These are phyloP conservation scores for Nicotiana rustica DNA, from an alignment of 305 asterid genomes.

Conservation along the genomic window DNA sequence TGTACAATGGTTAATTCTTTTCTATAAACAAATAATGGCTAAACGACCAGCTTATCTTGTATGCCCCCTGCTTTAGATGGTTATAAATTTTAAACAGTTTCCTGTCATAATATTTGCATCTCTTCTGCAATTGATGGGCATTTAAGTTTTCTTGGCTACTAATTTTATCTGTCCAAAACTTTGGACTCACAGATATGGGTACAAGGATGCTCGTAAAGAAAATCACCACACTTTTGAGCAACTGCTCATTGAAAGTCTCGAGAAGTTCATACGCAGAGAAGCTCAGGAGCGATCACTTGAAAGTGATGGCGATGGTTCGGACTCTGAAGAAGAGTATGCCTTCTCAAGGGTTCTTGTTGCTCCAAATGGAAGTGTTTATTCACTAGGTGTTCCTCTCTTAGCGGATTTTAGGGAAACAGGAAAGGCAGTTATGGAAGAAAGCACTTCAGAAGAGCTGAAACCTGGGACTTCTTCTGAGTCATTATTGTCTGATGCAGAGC, in stretches of 20 bases:
- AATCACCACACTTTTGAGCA: conserved; percentile 96
- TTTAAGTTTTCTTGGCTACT: conserved; percentile 17
- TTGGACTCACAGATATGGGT: conserved; percentile 77
- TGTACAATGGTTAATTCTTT: conserved; percentile 20
- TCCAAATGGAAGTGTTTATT: conserved; percentile 90
- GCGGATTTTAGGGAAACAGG: conserved; percentile 66
- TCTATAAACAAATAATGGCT: conserved; percentile 24
- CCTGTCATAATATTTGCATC: conserved; percentile 2
- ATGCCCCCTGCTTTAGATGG: conserved; percentile 7
- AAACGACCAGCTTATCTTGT: background rate
- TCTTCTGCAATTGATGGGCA: conserved; percentile 30
- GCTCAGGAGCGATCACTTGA: conserved; percentile 96
- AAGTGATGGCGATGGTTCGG: conserved; percentile 77
- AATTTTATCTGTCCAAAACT: conserved; percentile 39
- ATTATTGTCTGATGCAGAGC: conserved; percentile 69
- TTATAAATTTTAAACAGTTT: background rate
- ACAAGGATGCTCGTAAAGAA: conserved; percentile 99
- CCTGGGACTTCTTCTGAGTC: conserved; percentile 53
- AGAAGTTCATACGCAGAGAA: conserved; percentile 95
- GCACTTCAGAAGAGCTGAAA: conserved; percentile 57
- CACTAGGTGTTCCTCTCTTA: conserved; percentile 86
- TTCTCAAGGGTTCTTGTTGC: conserved; percentile 78
- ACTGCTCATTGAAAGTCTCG: conserved; percentile 93
- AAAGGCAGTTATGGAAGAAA: conserved; percentile 58
- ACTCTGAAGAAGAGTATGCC: conserved; percentile 67